Evolutionary conservation across 495 filamentous ascomycete species (phyloP), one percentile per base, ranked within the genome.

Genomic region (Trichocladium antarcticum): DNA sequence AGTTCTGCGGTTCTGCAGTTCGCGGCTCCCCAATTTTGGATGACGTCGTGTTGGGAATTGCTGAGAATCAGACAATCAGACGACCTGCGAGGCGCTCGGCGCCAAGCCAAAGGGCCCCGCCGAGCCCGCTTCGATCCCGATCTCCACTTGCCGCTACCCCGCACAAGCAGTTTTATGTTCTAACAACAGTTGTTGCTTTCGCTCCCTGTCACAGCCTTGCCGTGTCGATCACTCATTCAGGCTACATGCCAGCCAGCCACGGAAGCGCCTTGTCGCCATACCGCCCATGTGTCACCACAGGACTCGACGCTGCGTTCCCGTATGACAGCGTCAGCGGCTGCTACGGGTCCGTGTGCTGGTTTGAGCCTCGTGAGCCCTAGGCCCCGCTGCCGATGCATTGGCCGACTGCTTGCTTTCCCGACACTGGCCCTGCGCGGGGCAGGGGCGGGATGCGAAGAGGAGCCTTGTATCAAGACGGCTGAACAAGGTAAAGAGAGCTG

Each of bases 41-140:
- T 49, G 54, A 52, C 40, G 54, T 27, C 41, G 49, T 51, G 29
- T 24, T 34, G 42, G 32, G 51, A 36, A 17, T 45, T n/a, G 19
- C 7, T 44, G 45, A 29, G 14, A 38, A 49, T 40, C 51, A 49
- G 51, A 35, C 40, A 38, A 49, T n/a, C n/a, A n/a, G n/a, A n/a
- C n/a, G n/a, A n/a, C n/a, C n/a, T n/a, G n/a, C n/a, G n/a, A n/a
- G n/a, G n/a, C n/a, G n/a, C n/a, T n/a, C 39, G 35, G 40, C 21
- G 42, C 27, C 27, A 29, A 29, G 27, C 5, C 5, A 29, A 10
- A 21, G n/a, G n/a, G n/a, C n/a, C n/a, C n/a, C n/a, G n/a, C n/a
- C n/a, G n/a, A n/a, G n/a, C n/a, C n/a, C n/a, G n/a, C n/a, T n/a
- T n/a, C n/a, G n/a, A n/a, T n/a, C n/a, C n/a, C n/a, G n/a, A n/a